These are phyloP conservation scores for Magnaporthiopsis incrustans DNA, from an alignment of 2,329 filamentous ascomycete genomes.

Conservation along the genomic window DNA sequence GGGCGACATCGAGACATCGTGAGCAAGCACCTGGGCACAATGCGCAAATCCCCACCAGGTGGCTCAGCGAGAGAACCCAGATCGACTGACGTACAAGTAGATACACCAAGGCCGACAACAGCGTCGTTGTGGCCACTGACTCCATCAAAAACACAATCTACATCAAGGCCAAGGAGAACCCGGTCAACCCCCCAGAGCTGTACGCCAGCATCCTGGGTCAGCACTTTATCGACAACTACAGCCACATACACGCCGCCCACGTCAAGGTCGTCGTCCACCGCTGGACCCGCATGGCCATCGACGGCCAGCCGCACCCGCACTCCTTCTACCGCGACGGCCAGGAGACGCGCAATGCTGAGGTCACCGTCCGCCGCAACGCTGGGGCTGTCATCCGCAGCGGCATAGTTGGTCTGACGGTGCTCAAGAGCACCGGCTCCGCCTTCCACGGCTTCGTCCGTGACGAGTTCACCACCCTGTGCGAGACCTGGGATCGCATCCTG, in stretches of 20 bases:
- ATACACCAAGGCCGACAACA: slow-evolving; percentile 92
- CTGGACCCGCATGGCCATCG: slow-evolving; percentile 83
- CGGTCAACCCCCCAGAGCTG: slow-evolving; percentile 86
- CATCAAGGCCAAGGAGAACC: slow-evolving; percentile 89
- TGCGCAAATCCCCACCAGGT: slow-evolving; percentile 12
- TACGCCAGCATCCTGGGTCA: slow-evolving; percentile 77
- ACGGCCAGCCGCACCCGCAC: slow-evolving; percentile 88
- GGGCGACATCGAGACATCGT: slow-evolving; percentile 82
- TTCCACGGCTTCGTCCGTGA: slow-evolving; percentile 93
- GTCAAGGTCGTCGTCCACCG: slow-evolving; percentile 76
- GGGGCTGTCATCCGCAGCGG: slow-evolving; percentile 71
- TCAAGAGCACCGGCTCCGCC: slow-evolving; percentile 93
- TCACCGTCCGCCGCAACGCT: slow-evolving; percentile 54
- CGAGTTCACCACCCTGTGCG: slow-evolving; percentile 83
- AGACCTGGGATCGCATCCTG: slow-evolving; percentile 92
- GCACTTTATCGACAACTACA: slow-evolving; percentile 84
- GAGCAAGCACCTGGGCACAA: slow-evolving; percentile 22
- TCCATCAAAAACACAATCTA: slow-evolving; percentile 97
- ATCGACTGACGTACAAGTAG: slow-evolving; percentile 31
- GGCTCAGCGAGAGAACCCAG: background rate
- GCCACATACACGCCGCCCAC: slow-evolving; percentile 79
- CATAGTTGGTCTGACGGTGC: slow-evolving; percentile 74
- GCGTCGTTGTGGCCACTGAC: slow-evolving; percentile 90
- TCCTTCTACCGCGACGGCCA: slow-evolving; percentile 86
- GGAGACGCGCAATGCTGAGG: slow-evolving; percentile 80